A percentile compares a stretch with the other conserved stretches of the same genome.
phyloP scores from a whole-genome alignment of 805 yeast species.

The Saccharomyces kudriavzevii region DNA sequence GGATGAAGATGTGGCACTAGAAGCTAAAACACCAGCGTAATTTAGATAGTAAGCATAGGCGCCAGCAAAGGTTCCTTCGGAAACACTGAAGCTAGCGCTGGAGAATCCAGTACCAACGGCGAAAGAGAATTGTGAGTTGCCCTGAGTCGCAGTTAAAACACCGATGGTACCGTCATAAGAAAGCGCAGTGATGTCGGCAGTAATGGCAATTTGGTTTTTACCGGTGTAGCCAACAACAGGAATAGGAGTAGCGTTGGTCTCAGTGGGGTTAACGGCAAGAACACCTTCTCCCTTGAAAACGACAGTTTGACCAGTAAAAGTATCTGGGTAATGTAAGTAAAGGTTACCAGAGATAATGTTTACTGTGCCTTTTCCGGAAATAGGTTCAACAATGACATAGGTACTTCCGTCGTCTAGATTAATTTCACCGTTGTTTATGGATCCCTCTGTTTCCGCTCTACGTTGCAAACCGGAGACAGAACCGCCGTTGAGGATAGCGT shows the following conservation, averaged over 20 bases:
- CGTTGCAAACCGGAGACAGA: background rate
- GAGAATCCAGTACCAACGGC: background rate
- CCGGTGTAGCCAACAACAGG: conserved; percentile 3
- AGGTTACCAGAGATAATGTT: background rate
- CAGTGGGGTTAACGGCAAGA: conserved; percentile 1
- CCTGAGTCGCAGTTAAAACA: background rate
- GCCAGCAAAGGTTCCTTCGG: background rate
- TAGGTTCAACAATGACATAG: background rate
- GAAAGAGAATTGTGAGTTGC: background rate
- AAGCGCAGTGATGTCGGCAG: background rate
- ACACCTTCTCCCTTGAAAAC: conserved; percentile 1
- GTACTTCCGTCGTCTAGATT: conserved; percentile 1
- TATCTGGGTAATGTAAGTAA: background rate
- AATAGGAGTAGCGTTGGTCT: background rate
- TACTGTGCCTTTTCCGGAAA: conserved; percentile 1
- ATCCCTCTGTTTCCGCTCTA: background rate
- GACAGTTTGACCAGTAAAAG: conserved; percentile 4
- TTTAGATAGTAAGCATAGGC: background rate
- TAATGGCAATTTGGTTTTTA: background rate
- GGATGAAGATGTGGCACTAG: conserved; percentile 3
- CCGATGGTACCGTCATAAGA: background rate
- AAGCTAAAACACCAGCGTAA: background rate
- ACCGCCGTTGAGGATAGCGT: conserved; percentile 1
- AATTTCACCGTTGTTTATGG: conserved; percentile 2
- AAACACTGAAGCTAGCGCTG: background rate